A percentile compares a stretch with the other conserved stretches of the same genome.
phyloP scores from a whole-genome alignment of 1,284 basidiomycete genomes.

The Tilletia indica region DNA sequence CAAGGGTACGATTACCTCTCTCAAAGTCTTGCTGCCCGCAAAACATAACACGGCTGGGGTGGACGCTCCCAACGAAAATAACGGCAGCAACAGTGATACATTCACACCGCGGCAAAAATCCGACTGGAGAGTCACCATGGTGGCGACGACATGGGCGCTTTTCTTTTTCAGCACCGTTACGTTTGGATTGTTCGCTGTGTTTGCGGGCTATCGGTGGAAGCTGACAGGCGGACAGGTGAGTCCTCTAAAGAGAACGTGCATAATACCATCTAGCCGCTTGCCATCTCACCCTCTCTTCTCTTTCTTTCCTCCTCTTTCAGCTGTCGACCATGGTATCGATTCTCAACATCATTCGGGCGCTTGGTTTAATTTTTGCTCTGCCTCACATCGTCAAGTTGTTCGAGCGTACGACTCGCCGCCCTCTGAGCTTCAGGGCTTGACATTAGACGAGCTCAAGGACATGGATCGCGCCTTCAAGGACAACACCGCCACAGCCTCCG shows the following conservation, averaged over 20 bases:
- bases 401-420: background rate
- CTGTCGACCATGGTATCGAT: background rate
- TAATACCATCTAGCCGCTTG: background rate
- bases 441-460: background rate
- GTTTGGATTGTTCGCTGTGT: background rate
- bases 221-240: background rate
- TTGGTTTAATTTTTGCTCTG: background rate
- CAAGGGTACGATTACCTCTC: background rate
- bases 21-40: background rate
- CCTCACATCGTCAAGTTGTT: conserved; percentile 4
- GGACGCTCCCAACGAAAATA: background rate
- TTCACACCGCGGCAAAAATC: too few relatives aligned
- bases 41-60: background rate
- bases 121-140: conserved; percentile 1
- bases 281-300: background rate
- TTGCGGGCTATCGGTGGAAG: background rate
- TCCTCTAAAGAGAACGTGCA: background rate
- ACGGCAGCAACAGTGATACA: too few relatives aligned
- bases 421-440: background rate
- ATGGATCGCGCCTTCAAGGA: conserved; percentile 1
- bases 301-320: background rate
- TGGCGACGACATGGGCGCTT: background rate
- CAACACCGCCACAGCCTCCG: background rate
- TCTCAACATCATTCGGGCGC: background rate
- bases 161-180: background rate